These are phyloP conservation scores for Solanum pinnatisectum DNA, from an alignment of 257 asterid genomes.

Conservation along the genomic window DNA sequence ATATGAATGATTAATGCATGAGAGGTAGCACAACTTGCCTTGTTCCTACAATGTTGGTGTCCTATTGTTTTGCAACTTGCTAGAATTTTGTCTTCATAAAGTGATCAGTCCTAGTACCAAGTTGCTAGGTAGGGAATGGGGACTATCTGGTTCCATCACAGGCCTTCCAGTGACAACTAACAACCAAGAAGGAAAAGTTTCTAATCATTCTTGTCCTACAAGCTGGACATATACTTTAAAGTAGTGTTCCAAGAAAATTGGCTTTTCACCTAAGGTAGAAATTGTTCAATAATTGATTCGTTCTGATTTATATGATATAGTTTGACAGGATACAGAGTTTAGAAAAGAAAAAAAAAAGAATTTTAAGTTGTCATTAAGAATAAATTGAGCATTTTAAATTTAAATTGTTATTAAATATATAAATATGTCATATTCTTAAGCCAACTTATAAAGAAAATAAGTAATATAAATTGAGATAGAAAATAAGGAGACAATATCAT, in stretches of 20 bases:
- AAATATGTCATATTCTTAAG: no score
- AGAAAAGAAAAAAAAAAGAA: no score
- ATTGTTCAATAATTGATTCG: neutral
- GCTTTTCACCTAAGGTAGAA: neutral
- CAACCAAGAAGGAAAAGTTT: neutral
- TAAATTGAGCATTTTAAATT: neutral
- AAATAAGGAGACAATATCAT: neutral
- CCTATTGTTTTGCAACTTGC: neutral
- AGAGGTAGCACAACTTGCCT: neutral
- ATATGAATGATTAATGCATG: neutral
- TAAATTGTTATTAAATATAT: no score
- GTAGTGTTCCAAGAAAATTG: neutral
- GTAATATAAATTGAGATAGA: no score
- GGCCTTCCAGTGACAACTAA: neutral
- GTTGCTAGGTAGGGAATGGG: neutral
- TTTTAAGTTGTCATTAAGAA: no score
- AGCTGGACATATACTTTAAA: neutral
- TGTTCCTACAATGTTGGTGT: neutral
- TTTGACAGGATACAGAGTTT: no score
- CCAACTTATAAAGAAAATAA: no score
- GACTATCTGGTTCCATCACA: neutral
- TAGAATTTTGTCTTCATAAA: neutral
- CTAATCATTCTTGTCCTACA: neutral
- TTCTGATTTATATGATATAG: no score
- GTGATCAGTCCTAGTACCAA: neutral